phyloP scores from a whole-genome alignment of 2,329 filamentous ascomycete genomes.

The Cladosporium cucumerinum region DNA sequence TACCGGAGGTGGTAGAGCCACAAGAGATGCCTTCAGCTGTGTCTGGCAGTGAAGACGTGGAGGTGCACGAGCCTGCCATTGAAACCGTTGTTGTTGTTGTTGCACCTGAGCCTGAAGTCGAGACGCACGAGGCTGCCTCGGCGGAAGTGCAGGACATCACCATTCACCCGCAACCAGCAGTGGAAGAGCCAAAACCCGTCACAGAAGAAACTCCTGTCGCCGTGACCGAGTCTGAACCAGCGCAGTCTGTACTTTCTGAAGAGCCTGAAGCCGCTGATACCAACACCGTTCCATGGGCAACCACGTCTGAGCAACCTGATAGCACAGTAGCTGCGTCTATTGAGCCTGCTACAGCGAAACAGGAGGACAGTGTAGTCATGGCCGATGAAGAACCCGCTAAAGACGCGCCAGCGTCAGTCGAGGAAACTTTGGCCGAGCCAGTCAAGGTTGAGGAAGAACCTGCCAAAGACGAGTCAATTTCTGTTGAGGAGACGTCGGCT shows the following conservation, averaged over 20 bases:
- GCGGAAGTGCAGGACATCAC: not conserved
- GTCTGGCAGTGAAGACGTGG: conserved; percentile 21
- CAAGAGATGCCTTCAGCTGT: not conserved
- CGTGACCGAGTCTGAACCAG: not conserved
- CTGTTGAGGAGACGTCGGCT: not conserved
- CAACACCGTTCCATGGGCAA: not conserved
- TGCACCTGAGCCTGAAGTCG: not conserved
- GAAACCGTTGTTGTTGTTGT: not conserved
- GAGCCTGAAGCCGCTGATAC: not conserved
- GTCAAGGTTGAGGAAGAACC: not conserved
- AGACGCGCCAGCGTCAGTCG: not conserved
- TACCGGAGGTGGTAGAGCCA: not conserved
- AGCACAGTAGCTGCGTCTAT: not conserved
- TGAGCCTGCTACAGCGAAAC: not conserved
- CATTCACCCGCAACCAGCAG: not conserved
- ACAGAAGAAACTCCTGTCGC: not conserved
- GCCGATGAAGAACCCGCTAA: not conserved
- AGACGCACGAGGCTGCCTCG: not conserved
- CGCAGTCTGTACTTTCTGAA: not conserved
- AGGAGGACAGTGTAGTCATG: not conserved
- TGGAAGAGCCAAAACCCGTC: not conserved
- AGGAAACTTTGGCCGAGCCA: not conserved
- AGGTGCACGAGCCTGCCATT: not conserved
- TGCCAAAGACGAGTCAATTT: not conserved
- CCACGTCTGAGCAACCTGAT: not conserved